A percentile compares a stretch with the other conserved stretches of the same genome.
Evolutionary conservation across 1,139 yeast species (phyloP).

Genomic region (Yamadazyma diddensiae): DNA sequence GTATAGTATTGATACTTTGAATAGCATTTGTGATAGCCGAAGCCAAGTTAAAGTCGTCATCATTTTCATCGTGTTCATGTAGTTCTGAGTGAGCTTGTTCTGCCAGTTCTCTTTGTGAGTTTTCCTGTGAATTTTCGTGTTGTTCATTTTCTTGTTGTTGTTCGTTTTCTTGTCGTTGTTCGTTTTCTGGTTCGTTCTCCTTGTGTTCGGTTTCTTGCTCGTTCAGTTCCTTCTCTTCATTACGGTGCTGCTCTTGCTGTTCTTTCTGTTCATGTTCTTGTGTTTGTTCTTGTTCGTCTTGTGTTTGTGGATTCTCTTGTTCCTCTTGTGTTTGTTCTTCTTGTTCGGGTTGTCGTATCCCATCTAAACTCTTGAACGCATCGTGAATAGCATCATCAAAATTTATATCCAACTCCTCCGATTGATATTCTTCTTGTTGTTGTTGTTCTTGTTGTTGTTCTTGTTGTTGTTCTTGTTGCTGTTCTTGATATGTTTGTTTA

Average conservation of each 20-base stretch:
- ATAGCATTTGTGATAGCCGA: conserved; percentile 15
- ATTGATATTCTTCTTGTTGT: conserved; percentile 3
- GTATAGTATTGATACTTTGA: conserved; percentile 15
- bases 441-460: conserved; percentile 19
- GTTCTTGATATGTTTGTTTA: conserved; percentile 2
- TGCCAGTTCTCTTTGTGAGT: neutral
- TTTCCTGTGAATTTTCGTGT: neutral
- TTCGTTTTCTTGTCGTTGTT: neutral
- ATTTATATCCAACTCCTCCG: conserved; percentile 21
- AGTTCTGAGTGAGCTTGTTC: neutral
- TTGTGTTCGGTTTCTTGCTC: neutral
- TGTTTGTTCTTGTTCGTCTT: neutral
- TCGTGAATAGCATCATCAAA: conserved; percentile 28
- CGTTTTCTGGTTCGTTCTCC: neutral
- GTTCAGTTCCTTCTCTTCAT: conserved; percentile 2
- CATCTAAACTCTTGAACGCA: conserved; percentile 21
- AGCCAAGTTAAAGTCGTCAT: conserved; percentile 19
- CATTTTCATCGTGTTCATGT: conserved; percentile 5
- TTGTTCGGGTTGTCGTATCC: conserved; percentile 5
- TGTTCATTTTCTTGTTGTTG: conserved; percentile 2
- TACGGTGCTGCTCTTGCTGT: too few species aligned
- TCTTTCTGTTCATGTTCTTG: neutral
- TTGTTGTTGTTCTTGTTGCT: neutral
- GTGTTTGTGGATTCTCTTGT: conserved; percentile 1
- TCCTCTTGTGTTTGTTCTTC: neutral